phyloP scores from a whole-genome alignment of 306 rosid species.

The Rosa chinensis region DNA sequence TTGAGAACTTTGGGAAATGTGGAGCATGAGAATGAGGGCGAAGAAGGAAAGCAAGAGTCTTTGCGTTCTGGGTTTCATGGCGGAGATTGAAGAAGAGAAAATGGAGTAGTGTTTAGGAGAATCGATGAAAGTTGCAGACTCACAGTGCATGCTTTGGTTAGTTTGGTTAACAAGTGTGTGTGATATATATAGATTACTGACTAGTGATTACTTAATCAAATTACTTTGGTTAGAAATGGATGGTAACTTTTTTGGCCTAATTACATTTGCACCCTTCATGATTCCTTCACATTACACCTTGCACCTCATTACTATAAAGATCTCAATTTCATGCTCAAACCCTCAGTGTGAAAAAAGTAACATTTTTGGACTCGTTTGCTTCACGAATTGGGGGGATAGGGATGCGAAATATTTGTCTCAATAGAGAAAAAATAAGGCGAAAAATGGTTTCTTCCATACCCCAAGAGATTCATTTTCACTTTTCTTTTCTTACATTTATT shows the following conservation, averaged over 20 bases:
- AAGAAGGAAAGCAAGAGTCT: constrained; percentile 39
- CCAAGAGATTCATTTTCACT: too few species aligned
- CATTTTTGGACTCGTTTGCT: too few species aligned
- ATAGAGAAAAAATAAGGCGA: too few species aligned
- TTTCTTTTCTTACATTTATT: too few species aligned
- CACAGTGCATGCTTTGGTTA: constrained; percentile 27
- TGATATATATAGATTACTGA: neutral
- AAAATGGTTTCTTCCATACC: too few species aligned
- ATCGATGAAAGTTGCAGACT: neutral
- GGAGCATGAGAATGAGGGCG: constrained; percentile 42
- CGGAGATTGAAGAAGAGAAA: constrained; percentile 28
- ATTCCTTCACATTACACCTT: neutral
- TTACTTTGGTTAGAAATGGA: neutral
- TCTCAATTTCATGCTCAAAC: neutral
- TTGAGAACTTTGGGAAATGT: constrained; percentile 29
- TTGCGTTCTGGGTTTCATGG: constrained; percentile 49
- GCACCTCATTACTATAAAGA: neutral
- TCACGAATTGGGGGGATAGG: too few species aligned
- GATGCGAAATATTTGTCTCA: too few species aligned
- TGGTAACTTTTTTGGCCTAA: neutral
- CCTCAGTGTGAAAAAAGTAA: too few species aligned
- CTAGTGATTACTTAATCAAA: neutral
- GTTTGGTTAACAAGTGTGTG: constrained; percentile 16
- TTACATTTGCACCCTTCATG: neutral
- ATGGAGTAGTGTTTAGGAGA: neutral